phyloP scores from a whole-genome alignment of 805 yeast species.

The Candida piceae region DNA sequence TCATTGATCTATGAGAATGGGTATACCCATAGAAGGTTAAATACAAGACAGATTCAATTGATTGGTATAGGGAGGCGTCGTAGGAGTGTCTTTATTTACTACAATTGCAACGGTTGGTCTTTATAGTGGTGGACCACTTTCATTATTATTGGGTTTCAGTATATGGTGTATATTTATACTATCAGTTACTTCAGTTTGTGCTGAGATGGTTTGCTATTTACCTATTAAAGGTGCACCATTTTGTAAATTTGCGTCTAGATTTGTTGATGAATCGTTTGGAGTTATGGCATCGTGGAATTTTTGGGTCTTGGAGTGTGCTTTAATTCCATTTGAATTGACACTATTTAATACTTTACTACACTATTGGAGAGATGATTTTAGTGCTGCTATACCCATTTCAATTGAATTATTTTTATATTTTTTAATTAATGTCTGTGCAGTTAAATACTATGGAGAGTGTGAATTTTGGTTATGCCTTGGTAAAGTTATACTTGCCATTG shows the following conservation, averaged over 20 bases:
- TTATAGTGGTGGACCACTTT: slow-evolving; percentile 38
- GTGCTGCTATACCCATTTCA: slow-evolving; percentile 60
- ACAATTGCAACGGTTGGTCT: slow-evolving; percentile 38
- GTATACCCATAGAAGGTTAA: slow-evolving; percentile 24
- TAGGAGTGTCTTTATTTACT: slow-evolving; percentile 35
- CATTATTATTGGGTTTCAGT: slow-evolving; percentile 33
- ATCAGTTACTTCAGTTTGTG: slow-evolving; percentile 36
- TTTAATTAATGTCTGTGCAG: slow-evolving; percentile 62
- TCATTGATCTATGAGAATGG: slow-evolving; percentile 1
- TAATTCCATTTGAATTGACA: slow-evolving; percentile 46
- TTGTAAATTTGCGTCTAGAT: slow-evolving; percentile 40
- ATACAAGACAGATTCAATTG: slow-evolving; percentile 37
- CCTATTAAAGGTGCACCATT: slow-evolving; percentile 42
- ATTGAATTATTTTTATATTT: slow-evolving; percentile 59
- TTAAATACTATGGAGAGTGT: slow-evolving; percentile 51
- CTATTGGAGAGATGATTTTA: slow-evolving; percentile 68
- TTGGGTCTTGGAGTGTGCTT: slow-evolving; percentile 43
- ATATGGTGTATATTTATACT: slow-evolving; percentile 41
- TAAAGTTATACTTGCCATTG: slow-evolving; percentile 34
- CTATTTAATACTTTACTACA: slow-evolving; percentile 61
- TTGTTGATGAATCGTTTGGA: slow-evolving; percentile 41
- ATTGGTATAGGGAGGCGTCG: slow-evolving; percentile 36
- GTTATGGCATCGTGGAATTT: slow-evolving; percentile 43
- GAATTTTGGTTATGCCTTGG: slow-evolving; percentile 37
- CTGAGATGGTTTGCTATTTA: slow-evolving; percentile 41